Percentiles rank a stretch among this genome's conserved stretches.
These are phyloP conservation scores for Rhizopus arrhizus DNA, from an alignment of 371 early-diverging fungal genomes.

Conservation along the genomic window DNA sequence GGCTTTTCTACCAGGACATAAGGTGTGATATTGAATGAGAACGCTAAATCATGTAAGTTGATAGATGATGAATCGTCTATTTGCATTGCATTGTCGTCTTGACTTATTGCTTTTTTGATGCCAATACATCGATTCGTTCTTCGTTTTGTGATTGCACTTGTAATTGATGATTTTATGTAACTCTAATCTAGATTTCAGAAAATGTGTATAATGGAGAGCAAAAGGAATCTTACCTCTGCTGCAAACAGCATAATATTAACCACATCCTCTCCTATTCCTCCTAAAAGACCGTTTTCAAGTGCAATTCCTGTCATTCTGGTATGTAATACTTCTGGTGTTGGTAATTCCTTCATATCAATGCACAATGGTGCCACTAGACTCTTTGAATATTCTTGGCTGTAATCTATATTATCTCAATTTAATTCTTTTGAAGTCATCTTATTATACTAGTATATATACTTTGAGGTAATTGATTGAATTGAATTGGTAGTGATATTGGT, in stretches of 20 bases:
- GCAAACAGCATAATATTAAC: slow-evolving; percentile 73
- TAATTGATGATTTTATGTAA: slow-evolving; percentile 73
- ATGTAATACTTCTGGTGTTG: slow-evolving; percentile 66
- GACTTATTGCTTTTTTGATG: slow-evolving; percentile 33
- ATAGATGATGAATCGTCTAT: slow-evolving; percentile 23
- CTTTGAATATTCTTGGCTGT: slow-evolving; percentile 67
- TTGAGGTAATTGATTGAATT: slow-evolving; percentile 53
- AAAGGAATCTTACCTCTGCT: slow-evolving; percentile 57
- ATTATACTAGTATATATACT: slow-evolving; percentile 25
- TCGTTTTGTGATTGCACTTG: slow-evolving; percentile 70
- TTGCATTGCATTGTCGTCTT: slow-evolving; percentile 18
- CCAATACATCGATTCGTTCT: slow-evolving; percentile 72
- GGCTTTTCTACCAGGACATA: slow-evolving; percentile 72
- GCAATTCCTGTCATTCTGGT: slow-evolving; percentile 77
- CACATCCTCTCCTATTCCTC: slow-evolving; percentile 68
- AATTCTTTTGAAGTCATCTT: neutral
- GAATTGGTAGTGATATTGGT: slow-evolving; percentile 51
- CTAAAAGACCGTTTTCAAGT: slow-evolving; percentile 69
- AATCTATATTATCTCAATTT: slow-evolving; percentile 28
- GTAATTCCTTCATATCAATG: slow-evolving; percentile 71
- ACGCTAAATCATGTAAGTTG: slow-evolving; percentile 60
- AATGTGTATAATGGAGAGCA: neutral
- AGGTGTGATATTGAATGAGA: slow-evolving; percentile 68
- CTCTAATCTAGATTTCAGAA: slow-evolving; percentile 33
- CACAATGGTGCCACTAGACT: slow-evolving; percentile 73